These are phyloP conservation scores for Lasiosphaeria miniovina DNA, from an alignment of 495 filamentous ascomycete species.

Conservation along the genomic window DNA sequence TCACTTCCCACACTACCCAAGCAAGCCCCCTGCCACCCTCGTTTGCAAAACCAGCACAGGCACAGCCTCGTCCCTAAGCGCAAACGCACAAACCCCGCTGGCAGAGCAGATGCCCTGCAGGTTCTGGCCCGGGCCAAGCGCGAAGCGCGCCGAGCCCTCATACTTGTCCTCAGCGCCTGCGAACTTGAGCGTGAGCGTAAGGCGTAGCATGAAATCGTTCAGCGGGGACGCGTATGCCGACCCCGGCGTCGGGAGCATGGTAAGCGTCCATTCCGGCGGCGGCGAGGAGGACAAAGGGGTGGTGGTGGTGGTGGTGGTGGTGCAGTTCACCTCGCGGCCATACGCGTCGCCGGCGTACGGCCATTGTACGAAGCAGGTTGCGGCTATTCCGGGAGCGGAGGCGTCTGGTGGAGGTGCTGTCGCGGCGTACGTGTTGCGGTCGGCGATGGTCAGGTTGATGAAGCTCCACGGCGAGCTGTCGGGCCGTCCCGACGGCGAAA, in stretches of 20 bases:
- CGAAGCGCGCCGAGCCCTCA: neutral
- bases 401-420: neutral
- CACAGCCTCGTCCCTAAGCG: neutral
- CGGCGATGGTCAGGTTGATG: conserved; percentile 12
- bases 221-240: neutral
- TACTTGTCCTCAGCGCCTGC: neutral
- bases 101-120: neutral
- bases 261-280: neutral
- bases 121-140: neutral
- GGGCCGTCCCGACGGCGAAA: conserved; percentile 9
- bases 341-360: neutral
- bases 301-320: no score
- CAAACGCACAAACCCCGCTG: conserved; percentile 1
- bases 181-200: neutral
- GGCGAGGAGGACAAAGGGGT: no score
- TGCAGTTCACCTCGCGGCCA: no score
- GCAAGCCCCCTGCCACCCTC: no score
- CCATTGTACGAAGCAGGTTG: conserved; percentile 4
- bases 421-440: conserved; percentile 2
- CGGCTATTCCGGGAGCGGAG: neutral
- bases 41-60: no score
- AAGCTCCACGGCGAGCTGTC: conserved; percentile 4
- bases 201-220: conserved; percentile 3
- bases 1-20: no score
- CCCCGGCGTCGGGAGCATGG: neutral